Evolutionary conservation across 1,284 basidiomycete genomes (phyloP), one percentile per base, ranked within the genome.

Genomic region (Sporisorium sorghi): DNA sequence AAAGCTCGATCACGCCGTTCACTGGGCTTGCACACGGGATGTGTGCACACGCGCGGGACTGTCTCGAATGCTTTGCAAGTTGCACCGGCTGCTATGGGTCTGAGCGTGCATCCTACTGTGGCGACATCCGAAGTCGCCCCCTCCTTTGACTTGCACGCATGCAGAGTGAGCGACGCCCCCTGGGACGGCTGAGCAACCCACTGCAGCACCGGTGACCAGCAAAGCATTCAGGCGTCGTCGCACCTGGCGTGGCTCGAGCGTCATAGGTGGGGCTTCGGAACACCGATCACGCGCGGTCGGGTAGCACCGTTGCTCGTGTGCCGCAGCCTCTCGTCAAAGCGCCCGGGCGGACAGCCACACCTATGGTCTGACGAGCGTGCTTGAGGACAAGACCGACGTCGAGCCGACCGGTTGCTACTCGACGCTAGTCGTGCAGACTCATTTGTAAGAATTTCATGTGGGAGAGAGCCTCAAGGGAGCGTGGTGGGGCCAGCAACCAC

Each of bases 151-250:
- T 28, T 47, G 46, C 46, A n/a, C n/a, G 12, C 46, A 14, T 26
- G 14, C 42, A 44, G 6, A 23, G n/a, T 10, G 7, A 35, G 24
- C 47, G 21, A 33, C 19, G 23, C 23, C 23, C 5, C n/a, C n/a
- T 42, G 47, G n/a, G n/a, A 32, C 28, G 39, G 56, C 28, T 24
- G 44, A 50, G 19, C 47, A 32, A 44, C 57, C 48, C 57, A 51
- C 40, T n/a, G 37, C 30, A 39, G 39, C 35, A 30, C 15, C n/a
- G 9, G 46, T 30, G 46, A 30, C 17, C 24, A 19, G n/a, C 28
- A 28, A 17, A n/a, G 15, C 35, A 37, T 17, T 15, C 15, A 15
- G 35, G 15, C n/a, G n/a, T n/a, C n/a, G 35, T 17, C 35, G 35
- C 35, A 9, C 8, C 3, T 14, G 35, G 4, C 17, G 2, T n/a